These are phyloP conservation scores for Hylodesmum podocarpum DNA, from an alignment of 306 rosid species.

Conservation along the genomic window DNA sequence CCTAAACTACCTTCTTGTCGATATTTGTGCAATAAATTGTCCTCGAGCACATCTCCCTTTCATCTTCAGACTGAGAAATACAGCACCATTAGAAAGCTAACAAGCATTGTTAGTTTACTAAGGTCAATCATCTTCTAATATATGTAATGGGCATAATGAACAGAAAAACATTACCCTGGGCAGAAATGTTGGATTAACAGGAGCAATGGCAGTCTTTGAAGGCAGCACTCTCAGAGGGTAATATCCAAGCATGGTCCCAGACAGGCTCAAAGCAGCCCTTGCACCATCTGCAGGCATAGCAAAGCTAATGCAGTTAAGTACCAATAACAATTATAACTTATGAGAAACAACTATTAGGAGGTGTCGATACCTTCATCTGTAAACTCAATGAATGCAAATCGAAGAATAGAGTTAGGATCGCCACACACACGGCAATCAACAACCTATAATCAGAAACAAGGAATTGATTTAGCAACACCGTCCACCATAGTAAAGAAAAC, in stretches of 20 bases:
- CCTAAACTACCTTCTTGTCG: constrained; percentile 83
- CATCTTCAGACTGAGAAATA: constrained; percentile 77
- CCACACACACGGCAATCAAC: constrained; percentile 99
- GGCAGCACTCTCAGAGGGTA: constrained; percentile 94
- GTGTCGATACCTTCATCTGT: constrained; percentile 84
- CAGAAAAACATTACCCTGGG: constrained; percentile 71
- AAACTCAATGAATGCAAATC: constrained; percentile 93
- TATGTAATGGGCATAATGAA: not conserved
- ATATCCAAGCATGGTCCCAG: constrained; percentile 96
- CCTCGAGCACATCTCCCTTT: constrained; percentile 98
- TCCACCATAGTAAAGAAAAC: constrained; percentile 25
- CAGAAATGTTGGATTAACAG: constrained; percentile 89
- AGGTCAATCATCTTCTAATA: not conserved
- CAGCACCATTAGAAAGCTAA: constrained; percentile 30
- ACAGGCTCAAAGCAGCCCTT: constrained; percentile 82
- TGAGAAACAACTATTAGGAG: not conserved
- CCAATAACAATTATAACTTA: not conserved
- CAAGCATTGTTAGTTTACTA: constrained; percentile 22
- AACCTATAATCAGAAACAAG: constrained; percentile 54
- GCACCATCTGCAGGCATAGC: constrained; percentile 78
- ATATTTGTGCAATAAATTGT: constrained; percentile 96
- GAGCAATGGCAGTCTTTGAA: constrained; percentile 98
- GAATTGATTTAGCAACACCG: constrained; percentile 23
- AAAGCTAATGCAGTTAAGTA: constrained; percentile 23
- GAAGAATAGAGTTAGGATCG: constrained; percentile 95